phyloP scores from a whole-genome alignment of 1,284 basidiomycete genomes.

The Athelia sp. region DNA sequence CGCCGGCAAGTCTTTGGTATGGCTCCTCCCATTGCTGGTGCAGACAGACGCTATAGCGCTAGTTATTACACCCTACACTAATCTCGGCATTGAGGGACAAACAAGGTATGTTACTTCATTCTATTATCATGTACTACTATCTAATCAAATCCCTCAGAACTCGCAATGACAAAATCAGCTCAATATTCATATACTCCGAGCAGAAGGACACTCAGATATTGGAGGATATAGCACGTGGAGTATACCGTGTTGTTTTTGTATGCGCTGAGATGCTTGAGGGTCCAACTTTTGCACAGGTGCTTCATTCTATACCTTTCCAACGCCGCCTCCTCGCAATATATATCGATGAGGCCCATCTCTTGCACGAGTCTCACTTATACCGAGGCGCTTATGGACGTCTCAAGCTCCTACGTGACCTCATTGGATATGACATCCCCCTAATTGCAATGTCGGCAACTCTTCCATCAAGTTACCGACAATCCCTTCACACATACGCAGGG shows the following conservation, averaged over 20 bases:
- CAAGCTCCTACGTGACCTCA: constrained; percentile 8
- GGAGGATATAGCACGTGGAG: neutral
- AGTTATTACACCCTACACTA: neutral
- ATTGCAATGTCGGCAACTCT: constrained; percentile 14
- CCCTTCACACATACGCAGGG: constrained; percentile 8
- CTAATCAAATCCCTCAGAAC: neutral
- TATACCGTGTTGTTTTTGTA: neutral
- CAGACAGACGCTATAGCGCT: neutral
- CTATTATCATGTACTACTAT: neutral
- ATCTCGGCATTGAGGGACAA: neutral
- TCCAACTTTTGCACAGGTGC: constrained; percentile 3
- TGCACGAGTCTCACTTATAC: constrained; percentile 12
- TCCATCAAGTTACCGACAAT: constrained; percentile 10
- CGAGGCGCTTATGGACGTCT: constrained; percentile 11
- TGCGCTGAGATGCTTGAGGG: neutral
- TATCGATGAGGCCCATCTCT: constrained; percentile 15
- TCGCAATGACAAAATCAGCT: neutral
- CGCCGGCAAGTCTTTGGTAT: neutral
- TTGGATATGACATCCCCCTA: constrained; percentile 11
- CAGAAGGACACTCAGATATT: neutral
- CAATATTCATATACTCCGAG: neutral
- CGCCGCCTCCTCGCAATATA: constrained; percentile 15
- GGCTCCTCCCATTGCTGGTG: neutral
- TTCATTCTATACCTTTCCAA: constrained; percentile 10
- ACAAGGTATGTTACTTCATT: neutral